These are phyloP conservation scores for Elaphomyces granulatus DNA, from an alignment of 495 filamentous ascomycete species.

Conservation along the genomic window DNA sequence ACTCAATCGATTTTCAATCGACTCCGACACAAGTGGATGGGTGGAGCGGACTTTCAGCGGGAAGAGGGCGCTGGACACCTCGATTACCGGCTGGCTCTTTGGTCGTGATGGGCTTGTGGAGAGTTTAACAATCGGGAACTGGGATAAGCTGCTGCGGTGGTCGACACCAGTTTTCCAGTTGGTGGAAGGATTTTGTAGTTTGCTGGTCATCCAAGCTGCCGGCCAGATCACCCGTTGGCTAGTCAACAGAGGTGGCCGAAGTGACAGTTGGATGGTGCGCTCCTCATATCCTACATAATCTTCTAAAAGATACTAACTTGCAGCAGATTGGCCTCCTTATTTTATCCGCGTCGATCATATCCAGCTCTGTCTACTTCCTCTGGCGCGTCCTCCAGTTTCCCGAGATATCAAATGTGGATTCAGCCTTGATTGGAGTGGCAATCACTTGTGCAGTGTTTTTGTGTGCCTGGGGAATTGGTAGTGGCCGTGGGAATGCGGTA, in stretches of 20 bases:
- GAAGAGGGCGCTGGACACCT: conserved; percentile 46
- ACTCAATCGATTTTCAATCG: conserved; percentile 83
- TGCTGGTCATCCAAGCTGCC: conserved; percentile 87
- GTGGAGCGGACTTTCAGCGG: conserved; percentile 64
- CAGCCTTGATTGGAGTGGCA: conserved; percentile 78
- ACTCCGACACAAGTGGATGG: conserved; percentile 61
- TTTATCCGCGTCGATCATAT: conserved; percentile 77
- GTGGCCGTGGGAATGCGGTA: conserved; percentile 86
- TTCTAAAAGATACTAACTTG: conserved; percentile 5
- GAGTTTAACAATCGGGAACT: conserved; percentile 62
- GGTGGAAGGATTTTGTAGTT: conserved; percentile 86
- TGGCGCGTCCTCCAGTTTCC: conserved; percentile 91
- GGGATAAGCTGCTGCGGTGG: conserved; percentile 82
- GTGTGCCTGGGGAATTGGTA: conserved; percentile 86
- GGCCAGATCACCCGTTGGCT: conserved; percentile 94
- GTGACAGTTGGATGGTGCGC: conserved; percentile 94
- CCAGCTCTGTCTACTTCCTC: conserved; percentile 88
- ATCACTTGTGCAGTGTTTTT: conserved; percentile 85
- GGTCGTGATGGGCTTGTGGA: conserved; percentile 67
- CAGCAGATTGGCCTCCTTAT: conserved; percentile 76
- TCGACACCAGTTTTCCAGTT: conserved; percentile 94
- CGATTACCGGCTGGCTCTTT: conserved; percentile 68
- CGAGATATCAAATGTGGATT: conserved; percentile 84
- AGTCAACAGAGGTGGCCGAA: conserved; percentile 71
- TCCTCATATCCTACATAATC: neutral